These are phyloP conservation scores for Lasiosphaeria miniovina DNA, from an alignment of 495 filamentous ascomycete genomes.

Conservation along the genomic window DNA sequence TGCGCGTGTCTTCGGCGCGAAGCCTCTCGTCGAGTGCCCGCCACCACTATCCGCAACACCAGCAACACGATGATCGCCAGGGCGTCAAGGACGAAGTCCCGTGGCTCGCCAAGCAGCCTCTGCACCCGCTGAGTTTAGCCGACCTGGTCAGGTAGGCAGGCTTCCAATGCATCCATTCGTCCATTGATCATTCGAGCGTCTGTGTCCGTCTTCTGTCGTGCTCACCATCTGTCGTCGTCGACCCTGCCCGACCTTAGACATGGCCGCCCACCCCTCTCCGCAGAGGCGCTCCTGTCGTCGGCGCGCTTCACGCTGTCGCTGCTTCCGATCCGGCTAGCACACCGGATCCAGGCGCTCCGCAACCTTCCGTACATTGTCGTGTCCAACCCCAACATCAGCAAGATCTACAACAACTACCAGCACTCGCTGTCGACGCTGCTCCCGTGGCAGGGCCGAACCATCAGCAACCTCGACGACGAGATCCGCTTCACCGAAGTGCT, in stretches of 20 bases:
- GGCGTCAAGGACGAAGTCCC: conserved; percentile 66
- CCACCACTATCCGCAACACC: conserved; percentile 4
- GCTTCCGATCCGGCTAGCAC: conserved; percentile 88
- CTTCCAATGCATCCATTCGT: conserved; percentile 2
- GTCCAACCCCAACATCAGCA: conserved; percentile 85
- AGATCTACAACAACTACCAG: conserved; percentile 92
- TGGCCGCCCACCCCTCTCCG: conserved; percentile 83
- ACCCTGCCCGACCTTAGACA: conserved; percentile 51
- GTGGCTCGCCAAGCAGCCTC: conserved; percentile 68
- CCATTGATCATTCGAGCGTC: background rate
- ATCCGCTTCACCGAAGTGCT: conserved; percentile 86
- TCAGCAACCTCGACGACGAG: conserved; percentile 82
- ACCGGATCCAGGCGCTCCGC: conserved; percentile 85
- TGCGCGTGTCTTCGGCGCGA: conserved; percentile 3
- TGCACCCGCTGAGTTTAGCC: conserved; percentile 78
- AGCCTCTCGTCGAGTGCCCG: conserved; percentile 8
- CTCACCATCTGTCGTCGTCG: no score
- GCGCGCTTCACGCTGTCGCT: conserved; percentile 94
- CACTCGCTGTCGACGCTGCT: conserved; percentile 87
- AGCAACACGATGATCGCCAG: conserved; percentile 11
- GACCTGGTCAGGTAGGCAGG: conserved; percentile 78
- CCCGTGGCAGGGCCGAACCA: conserved; percentile 72
- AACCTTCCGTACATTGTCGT: conserved; percentile 98
- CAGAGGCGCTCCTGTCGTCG: conserved; percentile 73
- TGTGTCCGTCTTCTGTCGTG: no score